Base-by-base conservation (phyloP, 768 basidiomycete genomes). In the Suillus americanus region DNA sequence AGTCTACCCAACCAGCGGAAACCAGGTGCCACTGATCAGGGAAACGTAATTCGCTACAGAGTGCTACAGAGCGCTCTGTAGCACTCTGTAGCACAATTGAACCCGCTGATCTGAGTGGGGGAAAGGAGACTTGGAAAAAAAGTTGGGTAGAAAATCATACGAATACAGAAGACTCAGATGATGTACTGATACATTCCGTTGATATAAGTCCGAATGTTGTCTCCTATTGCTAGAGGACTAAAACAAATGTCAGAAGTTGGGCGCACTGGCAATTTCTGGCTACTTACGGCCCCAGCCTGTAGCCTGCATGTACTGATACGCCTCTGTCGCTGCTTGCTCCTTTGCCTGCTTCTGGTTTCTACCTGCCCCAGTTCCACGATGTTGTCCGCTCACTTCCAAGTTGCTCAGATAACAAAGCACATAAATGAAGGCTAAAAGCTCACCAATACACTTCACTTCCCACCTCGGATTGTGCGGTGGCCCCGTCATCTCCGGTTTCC, bases 271-370 rank as follows among this genome's bases (percentile, higher is more conserved):
- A 20, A 41, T 30, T 20, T 18, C 6, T 9, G 18, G 40, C n/a
- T 20, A 7, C 71, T 68, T 62, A 72, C 71, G 71, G 70, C 79
- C 80, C 86, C 87, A 89, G 61, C 84, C 82, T 41, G 57, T 59
- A 41, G 57, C 57, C 12, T 59, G 57, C 81, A 89, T 78, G 3
- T 76, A 64, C 13, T 70, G 70, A 76, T 80, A 87, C 55, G 88
- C 88, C 62, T 82, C 77, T 45, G 82, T 81, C 38, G 86, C 87
- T n/a, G 89, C 88, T 66, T 86, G 84, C 75, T 89, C 87, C 67
- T 88, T 89, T 9, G 88, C 89, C n/a, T 75, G 55, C 67, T 89
- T 90, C 73, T 88, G 87, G 63, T 80, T 89, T 65, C 83, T 85
- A 25, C 84, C 89, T 4, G 57, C 66, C 0, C 87, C 89, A 4